These are phyloP conservation scores for Rubia balearica DNA, from an alignment of 305 asterid genomes.

Conservation along the genomic window DNA sequence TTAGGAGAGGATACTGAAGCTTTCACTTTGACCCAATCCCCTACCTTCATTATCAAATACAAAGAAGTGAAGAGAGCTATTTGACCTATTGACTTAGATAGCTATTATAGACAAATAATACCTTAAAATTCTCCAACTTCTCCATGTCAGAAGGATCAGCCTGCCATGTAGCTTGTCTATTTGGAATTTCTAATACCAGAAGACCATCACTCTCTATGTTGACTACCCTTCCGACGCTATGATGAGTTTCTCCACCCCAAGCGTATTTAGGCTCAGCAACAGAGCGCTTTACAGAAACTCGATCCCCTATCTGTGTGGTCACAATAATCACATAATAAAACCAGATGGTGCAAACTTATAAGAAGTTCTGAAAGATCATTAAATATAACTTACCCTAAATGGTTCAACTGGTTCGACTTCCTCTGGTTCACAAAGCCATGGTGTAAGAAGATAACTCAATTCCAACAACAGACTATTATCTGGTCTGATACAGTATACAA, in stretches of 20 bases:
- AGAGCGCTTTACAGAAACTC: conserved; percentile 94
- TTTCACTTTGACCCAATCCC: conserved; percentile 87
- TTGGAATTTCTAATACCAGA: conserved; percentile 69
- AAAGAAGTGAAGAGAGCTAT: conserved; percentile 14
- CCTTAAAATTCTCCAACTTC: conserved; percentile 88
- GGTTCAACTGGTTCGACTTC: conserved; percentile 94
- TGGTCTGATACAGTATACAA: conserved; percentile 80
- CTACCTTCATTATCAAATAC: conserved; percentile 46
- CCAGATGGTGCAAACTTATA: conserved; percentile 5
- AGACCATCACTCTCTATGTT: conserved; percentile 93
- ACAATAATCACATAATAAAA: conserved; percentile 1
- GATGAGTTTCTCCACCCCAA: conserved; percentile 99
- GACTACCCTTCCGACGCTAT: conserved; percentile 81
- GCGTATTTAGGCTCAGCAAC: conserved; percentile 97
- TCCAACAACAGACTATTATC: conserved; percentile 77
- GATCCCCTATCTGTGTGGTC: conserved; percentile 65
- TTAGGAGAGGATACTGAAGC: conserved; percentile 92
- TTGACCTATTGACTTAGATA: conserved; percentile 3
- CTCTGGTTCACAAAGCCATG: conserved; percentile 99
- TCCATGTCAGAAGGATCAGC: conserved; percentile 99
- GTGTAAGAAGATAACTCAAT: conserved; percentile 84
- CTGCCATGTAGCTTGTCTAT: conserved; percentile 87
- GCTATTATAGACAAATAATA: conserved; percentile 24
- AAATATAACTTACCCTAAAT: conserved; percentile 55
- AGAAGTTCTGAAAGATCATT: conserved; percentile 9